Base-by-base conservation (phyloP, 2,329 filamentous ascomycete species). In the Clarireedia paspali region DNA sequence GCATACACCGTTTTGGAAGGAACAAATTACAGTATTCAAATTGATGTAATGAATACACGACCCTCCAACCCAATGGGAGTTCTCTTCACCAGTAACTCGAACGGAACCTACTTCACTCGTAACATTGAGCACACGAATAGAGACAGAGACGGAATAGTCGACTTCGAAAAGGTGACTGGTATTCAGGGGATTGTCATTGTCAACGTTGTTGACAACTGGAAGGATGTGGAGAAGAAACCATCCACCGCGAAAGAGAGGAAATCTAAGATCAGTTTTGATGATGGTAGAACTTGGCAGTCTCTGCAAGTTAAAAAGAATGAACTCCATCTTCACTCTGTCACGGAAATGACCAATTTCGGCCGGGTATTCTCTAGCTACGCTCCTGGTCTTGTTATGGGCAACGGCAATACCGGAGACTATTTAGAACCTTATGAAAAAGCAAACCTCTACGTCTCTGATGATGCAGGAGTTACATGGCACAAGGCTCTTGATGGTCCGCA, bases 21-120 rank as follows among this genome's bases (percentile, higher is more conserved):
- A 66, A 97, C 94, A 44, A 92, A 96, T 68, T 96, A 99, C 75
- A 96, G 92, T 74, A 91, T 99, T 64, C 92, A 97, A 72, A 84
- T 99, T 55, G 91, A 97, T 71, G 91, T 97, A 60, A 85, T 92
- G 80, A 89, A 87, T 1, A 77, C 77, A 40, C 76, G 75, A 46
- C 79, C 79, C 12, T 80, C 78, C 1, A 82, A 80, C 39, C 82
- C 87, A 0, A 92, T 96, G 82, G 95, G 94, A 36, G 84, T 88
- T 10, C 77, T 99, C 56, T 92, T 96, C 67, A 95, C 91, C 5
- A 97, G 92, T 69, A 99, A 99, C 70, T 97, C 91, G 34, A 95
- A 97, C 68, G 94, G 94, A 59, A 96, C 91, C 2, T 96, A 92
- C 71, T 99, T 97, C 70, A 94, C 88, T 2, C 85, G 87, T 66